A percentile compares a stretch with the other conserved stretches of the same genome.
Conservation (phyloP, 257 asterid species). For the Vinca minor region DNA sequence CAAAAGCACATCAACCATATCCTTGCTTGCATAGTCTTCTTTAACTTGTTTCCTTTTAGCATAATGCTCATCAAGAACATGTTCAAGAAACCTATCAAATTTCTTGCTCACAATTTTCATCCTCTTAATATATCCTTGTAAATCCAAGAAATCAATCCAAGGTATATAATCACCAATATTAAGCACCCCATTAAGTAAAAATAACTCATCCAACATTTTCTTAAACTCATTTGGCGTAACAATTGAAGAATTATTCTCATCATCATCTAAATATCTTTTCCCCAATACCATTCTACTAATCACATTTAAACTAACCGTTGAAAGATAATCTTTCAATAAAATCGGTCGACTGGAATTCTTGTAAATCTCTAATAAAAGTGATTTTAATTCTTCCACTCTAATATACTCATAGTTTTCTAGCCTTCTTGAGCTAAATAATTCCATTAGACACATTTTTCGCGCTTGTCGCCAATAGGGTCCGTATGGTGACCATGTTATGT, state of each 20-base stretch:
- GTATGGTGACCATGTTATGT: conserved; percentile 43
- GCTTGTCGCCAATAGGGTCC: conserved; percentile 50
- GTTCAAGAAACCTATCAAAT: conserved; percentile 41
- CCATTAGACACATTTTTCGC: conserved; percentile 31
- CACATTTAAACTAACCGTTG: conserved; percentile 35
- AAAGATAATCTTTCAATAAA: conserved; percentile 29
- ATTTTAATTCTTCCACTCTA: conserved; percentile 24
- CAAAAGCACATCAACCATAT: conserved; percentile 42
- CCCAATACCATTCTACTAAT: conserved; percentile 43
- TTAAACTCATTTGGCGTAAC: conserved; percentile 32
- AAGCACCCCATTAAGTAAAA: conserved; percentile 33
- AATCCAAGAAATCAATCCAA: conserved; percentile 36
- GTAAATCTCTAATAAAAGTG: conserved; percentile 17
- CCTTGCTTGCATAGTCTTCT: conserved; percentile 13
- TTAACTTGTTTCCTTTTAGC: conserved; percentile 4
- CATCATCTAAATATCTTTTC: conserved; percentile 27
- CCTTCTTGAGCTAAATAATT: conserved; percentile 29
- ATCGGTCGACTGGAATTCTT: conserved; percentile 18
- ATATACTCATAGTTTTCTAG: conserved; percentile 34
- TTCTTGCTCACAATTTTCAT: conserved; percentile 37
- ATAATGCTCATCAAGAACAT: conserved; percentile 35
- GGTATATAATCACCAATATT: conserved; percentile 39
- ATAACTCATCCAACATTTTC: conserved; percentile 36
- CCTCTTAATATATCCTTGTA: conserved; percentile 39
- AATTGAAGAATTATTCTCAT: conserved; percentile 9